Base-by-base conservation (phyloP, 129 eudicot genomes). In the Helichrysum umbraculigerum region DNA sequence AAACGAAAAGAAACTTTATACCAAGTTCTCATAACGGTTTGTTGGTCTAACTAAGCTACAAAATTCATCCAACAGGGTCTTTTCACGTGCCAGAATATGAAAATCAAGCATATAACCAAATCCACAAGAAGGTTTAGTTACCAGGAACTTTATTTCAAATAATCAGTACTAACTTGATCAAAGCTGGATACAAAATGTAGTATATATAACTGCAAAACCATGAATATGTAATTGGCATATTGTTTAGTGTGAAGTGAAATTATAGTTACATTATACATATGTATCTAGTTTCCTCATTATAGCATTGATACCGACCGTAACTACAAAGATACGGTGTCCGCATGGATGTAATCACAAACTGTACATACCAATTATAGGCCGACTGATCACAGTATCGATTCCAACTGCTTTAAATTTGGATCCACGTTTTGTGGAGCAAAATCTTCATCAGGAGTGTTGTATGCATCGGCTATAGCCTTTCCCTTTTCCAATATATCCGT, bases 391-490 rank as follows among this genome's bases (percentile, higher is more conserved):
- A 90, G 74, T 76, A 93, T 68, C 4, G 98, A 88, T 76, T 93
- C 93, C 83, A 93, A 76, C 71, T 90, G 88, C 85, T 90, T 90
- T 73, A 93, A 71, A 59, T 85, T 83, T 33, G 90, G 91, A 76
- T 90, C 91, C 73, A 83, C 39, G 71, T 68, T 89, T 66, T 78
- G 81, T 33, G 91, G 78, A 6, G 71, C 74, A 47, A 42, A 68
- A 12, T 84, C 87, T 21, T 81, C 88, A 50, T 81, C 91, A 9
- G 87, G 87, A 47, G 84, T 20, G 73, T 77, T 59, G 76, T 90
- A 93, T 17, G 97, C 97, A 52, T 90, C 93, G 8, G 98, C 97
- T 76, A 90, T 86, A 34, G 86, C 96, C 86, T 87, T 85, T 5
- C 91, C 91, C 82, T 88, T 93, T 57, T 82, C 84, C 74, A 93